A percentile compares a stretch with the other conserved stretches of the same genome.
Conservation (phyloP, 768 basidiomycete species). For the Xerocomellus chrysenteron region DNA sequence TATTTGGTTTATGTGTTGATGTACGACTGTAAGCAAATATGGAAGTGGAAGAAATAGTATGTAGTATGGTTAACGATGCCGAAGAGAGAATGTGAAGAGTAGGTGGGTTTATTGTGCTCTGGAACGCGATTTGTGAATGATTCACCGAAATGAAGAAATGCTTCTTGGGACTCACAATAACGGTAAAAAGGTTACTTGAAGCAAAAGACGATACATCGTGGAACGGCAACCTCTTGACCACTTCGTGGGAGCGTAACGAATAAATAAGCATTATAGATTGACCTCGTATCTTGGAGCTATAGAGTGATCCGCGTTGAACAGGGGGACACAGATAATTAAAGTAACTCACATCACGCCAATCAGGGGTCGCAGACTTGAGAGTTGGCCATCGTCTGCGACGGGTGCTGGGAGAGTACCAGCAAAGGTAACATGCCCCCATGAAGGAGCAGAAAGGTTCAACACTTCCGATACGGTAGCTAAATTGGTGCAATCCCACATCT, state of each 20-base stretch:
- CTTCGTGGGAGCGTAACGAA: slow-evolving; percentile 47
- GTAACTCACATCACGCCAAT: slow-evolving; percentile 36
- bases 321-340: not conserved
- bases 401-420: slow-evolving; percentile 43
- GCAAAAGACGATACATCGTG: slow-evolving; percentile 44
- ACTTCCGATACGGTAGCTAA: slow-evolving; percentile 51
- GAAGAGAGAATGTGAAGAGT: slow-evolving; percentile 58
- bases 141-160: not conserved
- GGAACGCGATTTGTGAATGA: slow-evolving; percentile 2
- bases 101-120: slow-evolving; percentile 60
- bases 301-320: slow-evolving; percentile 1
- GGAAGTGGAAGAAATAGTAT: slow-evolving; percentile 46
- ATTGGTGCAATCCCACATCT: slow-evolving; percentile 63
- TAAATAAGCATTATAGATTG: slow-evolving; percentile 39
- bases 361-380: slow-evolving; percentile 33
- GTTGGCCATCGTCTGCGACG: slow-evolving; percentile 27
- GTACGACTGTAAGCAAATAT: slow-evolving; percentile 47
- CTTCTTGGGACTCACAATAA: slow-evolving; percentile 48
- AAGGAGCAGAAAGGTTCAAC: slow-evolving; percentile 44
- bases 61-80: slow-evolving; percentile 49
- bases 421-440: slow-evolving; percentile 36
- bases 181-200: slow-evolving; percentile 49
- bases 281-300: slow-evolving; percentile 25
- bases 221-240: slow-evolving; percentile 48
- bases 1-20: slow-evolving; percentile 33